These are phyloP conservation scores for Eleusine coracana DNA, from an alignment of 176 grass and related monocot species.

Conservation along the genomic window DNA sequence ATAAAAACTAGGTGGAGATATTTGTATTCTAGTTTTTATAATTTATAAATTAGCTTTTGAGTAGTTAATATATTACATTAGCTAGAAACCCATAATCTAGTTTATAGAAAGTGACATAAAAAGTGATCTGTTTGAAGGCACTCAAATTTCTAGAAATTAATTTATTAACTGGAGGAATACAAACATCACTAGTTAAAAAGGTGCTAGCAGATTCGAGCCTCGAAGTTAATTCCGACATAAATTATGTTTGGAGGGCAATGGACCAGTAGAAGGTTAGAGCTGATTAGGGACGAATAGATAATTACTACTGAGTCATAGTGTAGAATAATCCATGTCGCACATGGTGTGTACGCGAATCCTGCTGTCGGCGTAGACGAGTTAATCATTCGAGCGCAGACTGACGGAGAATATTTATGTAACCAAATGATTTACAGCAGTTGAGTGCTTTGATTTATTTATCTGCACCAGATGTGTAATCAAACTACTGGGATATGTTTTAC, in stretches of 20 bases:
- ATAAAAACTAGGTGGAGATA: no score
- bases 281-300: background rate
- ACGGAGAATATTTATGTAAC: background rate
- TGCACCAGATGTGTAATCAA: background rate
- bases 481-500: background rate
- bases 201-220: background rate
- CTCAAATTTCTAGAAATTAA: no score
- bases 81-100: no score
- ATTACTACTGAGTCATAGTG: background rate
- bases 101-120: no score
- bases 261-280: background rate
- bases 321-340: slow-evolving; percentile 35
- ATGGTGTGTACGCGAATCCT: slow-evolving; percentile 46
- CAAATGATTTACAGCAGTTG: background rate
- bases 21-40: no score
- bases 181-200: background rate
- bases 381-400: slow-evolving; percentile 27
- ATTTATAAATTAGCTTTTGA: no score
- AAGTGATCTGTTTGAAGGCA: no score
- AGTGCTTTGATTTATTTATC: background rate
- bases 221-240: slow-evolving; percentile 16
- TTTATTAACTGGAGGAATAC: no score
- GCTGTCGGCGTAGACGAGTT: slow-evolving; percentile 38
- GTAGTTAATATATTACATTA: no score
- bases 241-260: background rate